Percentiles rank a stretch among this genome's conserved stretches.
Conservation (phyloP, 352 stramenopile genomes). For the Pythium grandisporangium region DNA sequence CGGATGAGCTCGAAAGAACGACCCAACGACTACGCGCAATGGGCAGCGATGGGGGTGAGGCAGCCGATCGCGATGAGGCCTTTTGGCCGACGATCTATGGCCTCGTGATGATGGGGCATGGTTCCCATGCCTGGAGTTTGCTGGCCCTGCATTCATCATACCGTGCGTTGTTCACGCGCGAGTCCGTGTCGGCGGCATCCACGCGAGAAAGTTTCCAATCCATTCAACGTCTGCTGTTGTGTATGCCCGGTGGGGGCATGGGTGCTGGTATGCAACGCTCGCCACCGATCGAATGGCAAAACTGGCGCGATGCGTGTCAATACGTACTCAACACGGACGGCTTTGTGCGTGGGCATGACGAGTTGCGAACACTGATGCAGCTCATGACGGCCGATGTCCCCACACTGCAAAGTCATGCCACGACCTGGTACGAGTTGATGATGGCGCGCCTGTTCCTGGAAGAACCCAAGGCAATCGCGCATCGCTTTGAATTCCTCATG, state of each 20-base stretch:
- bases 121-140: conserved; percentile 44
- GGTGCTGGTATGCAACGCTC: conserved; percentile 7
- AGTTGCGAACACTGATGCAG: conserved; percentile 43
- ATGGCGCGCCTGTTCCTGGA: conserved; percentile 69
- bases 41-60: conserved; percentile 5
- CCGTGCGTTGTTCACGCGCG: conserved; percentile 33
- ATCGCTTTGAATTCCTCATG: conserved; percentile 77
- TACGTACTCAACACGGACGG: conserved; percentile 43
- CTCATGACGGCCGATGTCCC: conserved; percentile 46
- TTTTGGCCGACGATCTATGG: conserved; percentile 67
- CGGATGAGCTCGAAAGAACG: conserved; percentile 43
- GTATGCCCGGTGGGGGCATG: conserved; percentile 36
- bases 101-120: conserved; percentile 39
- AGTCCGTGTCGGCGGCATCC: conserved; percentile 26
- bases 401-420: conserved; percentile 24
- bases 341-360: conserved; percentile 31
- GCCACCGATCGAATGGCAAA: conserved; percentile 58
- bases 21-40: conserved; percentile 27
- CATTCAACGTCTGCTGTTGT: conserved; percentile 52
- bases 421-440: conserved; percentile 73
- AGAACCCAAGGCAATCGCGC: conserved; percentile 60
- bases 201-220: conserved; percentile 39
- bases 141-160: conserved; percentile 47
- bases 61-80: conserved; percentile 26
- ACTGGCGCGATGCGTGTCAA: conserved; percentile 57